Conservation (phyloP, 2,329 filamentous ascomycete genomes). For the Xylaria sp. region DNA sequence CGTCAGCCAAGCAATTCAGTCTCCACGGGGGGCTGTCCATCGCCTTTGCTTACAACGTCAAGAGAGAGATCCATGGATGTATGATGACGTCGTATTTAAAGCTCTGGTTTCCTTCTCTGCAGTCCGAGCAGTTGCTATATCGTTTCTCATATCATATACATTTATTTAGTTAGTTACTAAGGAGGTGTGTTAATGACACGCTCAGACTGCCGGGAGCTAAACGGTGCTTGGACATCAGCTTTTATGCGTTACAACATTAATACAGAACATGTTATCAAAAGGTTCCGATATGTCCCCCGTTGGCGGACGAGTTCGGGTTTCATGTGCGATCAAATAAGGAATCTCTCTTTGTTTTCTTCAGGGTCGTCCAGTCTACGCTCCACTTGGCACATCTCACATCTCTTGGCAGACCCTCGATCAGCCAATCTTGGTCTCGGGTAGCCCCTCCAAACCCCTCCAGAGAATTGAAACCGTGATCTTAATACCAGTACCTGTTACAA, state of each 20-base stretch:
- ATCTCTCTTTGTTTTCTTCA: conserved; percentile 6
- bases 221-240: conserved; percentile 7
- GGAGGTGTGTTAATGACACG: neutral
- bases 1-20: neutral
- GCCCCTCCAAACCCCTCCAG: conserved; percentile 28
- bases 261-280: conserved; percentile 2
- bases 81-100: neutral
- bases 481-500: conserved; percentile 7
- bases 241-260: conserved; percentile 1
- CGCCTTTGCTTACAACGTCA: neutral
- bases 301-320: conserved; percentile 25
- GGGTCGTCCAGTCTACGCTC: neutral
- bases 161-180: no score
- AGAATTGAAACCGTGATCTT: conserved; percentile 18
- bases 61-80: neutral
- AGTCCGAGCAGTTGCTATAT: neutral
- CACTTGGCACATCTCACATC: conserved; percentile 25
- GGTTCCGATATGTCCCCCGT: neutral
- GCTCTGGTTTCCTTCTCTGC: neutral
- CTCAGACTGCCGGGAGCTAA: neutral
- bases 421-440: conserved; percentile 33
- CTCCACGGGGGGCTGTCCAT: neutral
- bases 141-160: neutral
- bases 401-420: conserved; percentile 35
- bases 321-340: conserved; percentile 26